These are phyloP conservation scores for Apocynum venetum DNA, from an alignment of 257 asterid species.

Conservation along the genomic window DNA sequence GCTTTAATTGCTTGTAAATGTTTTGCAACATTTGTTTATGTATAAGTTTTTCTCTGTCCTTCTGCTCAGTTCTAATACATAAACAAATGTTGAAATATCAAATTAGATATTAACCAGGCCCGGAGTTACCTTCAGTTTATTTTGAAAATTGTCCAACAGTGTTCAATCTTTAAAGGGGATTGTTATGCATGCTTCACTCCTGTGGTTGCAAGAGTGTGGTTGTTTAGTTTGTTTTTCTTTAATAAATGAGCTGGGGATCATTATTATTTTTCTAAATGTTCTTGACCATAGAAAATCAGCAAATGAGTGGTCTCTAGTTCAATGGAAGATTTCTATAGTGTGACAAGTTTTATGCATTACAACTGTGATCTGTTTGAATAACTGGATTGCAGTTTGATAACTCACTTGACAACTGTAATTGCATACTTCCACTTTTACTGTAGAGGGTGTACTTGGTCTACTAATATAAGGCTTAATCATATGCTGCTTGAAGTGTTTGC, in stretches of 20 bases:
- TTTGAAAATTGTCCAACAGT: background rate
- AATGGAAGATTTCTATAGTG: background rate
- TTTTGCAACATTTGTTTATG: background rate
- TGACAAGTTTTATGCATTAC: background rate
- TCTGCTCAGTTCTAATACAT: background rate
- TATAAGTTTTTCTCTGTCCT: background rate
- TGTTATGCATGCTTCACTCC: background rate
- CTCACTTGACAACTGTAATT: background rate
- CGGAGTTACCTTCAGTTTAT: background rate
- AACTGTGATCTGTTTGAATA: background rate
- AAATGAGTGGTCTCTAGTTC: too few relatives aligned
- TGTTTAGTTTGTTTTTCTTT: background rate
- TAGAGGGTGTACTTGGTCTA: background rate
- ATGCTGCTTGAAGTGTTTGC: background rate
- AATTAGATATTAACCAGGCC: too few relatives aligned
- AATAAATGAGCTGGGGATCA: background rate
- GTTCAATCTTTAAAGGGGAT: background rate
- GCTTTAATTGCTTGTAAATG: background rate
- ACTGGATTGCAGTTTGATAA: background rate
- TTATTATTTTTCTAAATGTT: background rate
- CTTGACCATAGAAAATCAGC: background rate
- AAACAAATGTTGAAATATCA: too few relatives aligned
- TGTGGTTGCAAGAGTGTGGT: background rate
- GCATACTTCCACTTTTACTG: background rate
- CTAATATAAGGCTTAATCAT: background rate